A percentile compares a stretch with the other conserved stretches of the same genome.
Evolutionary conservation across 225 moss, liverwort and hornwort species (phyloP).

Genomic region (Climacium dendroides): DNA sequence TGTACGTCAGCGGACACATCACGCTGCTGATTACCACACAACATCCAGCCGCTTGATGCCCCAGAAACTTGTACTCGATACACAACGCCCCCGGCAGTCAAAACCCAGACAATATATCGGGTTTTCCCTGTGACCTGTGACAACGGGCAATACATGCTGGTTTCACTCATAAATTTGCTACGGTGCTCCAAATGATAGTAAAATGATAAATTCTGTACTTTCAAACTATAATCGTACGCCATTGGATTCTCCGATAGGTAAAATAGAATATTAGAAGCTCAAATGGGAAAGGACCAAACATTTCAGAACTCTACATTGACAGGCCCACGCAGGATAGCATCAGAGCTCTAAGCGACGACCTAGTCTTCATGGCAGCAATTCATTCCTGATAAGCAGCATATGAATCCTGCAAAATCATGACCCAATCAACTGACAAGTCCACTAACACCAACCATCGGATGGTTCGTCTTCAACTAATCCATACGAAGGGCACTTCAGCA

Average conservation of each 20-base stretch:
- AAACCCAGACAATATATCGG: conserved; percentile 35
- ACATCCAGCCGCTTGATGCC: conserved; percentile 37
- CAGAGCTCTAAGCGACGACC: neutral
- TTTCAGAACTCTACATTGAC: neutral
- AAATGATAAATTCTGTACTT: neutral
- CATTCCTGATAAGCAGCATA: neutral
- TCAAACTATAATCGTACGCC: neutral
- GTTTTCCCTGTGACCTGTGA: conserved; percentile 26
- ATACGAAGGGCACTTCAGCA: neutral
- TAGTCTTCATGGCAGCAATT: neutral
- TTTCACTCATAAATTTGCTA: neutral
- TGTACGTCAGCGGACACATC: conserved; percentile 34
- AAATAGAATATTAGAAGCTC: neutral
- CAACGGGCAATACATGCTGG: neutral
- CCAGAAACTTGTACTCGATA: conserved; percentile 36
- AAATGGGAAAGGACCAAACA: neutral
- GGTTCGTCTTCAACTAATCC: neutral
- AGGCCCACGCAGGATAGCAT: neutral
- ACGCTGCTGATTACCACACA: conserved; percentile 47
- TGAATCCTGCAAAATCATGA: neutral
- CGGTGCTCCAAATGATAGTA: neutral
- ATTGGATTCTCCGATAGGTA: neutral
- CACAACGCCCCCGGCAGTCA: conserved; percentile 32
- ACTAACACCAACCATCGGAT: neutral
- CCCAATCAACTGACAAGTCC: neutral